Conservation (phyloP, 306 rosid species). For the Chamaecrista fasciculata region DNA sequence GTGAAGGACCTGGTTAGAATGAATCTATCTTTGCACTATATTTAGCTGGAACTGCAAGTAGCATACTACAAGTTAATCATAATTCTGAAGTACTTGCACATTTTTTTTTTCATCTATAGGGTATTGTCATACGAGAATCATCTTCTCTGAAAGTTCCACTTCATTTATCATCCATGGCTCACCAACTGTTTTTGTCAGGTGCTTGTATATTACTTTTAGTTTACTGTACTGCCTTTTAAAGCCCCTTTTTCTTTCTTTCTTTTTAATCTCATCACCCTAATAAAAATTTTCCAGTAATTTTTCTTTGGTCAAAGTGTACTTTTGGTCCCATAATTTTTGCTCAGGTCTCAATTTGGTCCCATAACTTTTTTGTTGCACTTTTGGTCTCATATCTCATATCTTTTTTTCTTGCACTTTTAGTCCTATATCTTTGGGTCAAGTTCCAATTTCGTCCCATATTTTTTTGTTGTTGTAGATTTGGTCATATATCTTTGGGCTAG, state of each 20-base stretch:
- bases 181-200: constrained; percentile 88
- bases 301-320: background rate
- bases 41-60: constrained; percentile 12
- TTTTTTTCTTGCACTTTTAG: too few relatives aligned
- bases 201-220: constrained; percentile 29
- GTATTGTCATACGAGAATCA: constrained; percentile 86
- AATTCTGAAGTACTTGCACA: constrained; percentile 18
- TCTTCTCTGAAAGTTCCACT: constrained; percentile 73
- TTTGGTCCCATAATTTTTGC: too few relatives aligned
- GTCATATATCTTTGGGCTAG: too few relatives aligned
- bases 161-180: constrained; percentile 70
- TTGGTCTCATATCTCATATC: too few relatives aligned
- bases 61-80: constrained; percentile 8
- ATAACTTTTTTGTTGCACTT: too few relatives aligned
- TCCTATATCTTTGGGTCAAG: too few relatives aligned
- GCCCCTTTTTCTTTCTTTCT: constrained; percentile 16
- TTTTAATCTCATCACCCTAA: constrained; percentile 8
- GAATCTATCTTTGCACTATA: constrained; percentile 8
- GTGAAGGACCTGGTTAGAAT: constrained; percentile 89
- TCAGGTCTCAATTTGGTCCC: too few relatives aligned
- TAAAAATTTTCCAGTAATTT: constrained; percentile 10
- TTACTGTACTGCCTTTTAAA: constrained; percentile 14
- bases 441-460: too few relatives aligned
- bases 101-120: constrained; percentile 52
- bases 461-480: too few relatives aligned